phyloP scores from a whole-genome alignment of 352 stramenopile genomes.

The Globisporangium nunn region DNA sequence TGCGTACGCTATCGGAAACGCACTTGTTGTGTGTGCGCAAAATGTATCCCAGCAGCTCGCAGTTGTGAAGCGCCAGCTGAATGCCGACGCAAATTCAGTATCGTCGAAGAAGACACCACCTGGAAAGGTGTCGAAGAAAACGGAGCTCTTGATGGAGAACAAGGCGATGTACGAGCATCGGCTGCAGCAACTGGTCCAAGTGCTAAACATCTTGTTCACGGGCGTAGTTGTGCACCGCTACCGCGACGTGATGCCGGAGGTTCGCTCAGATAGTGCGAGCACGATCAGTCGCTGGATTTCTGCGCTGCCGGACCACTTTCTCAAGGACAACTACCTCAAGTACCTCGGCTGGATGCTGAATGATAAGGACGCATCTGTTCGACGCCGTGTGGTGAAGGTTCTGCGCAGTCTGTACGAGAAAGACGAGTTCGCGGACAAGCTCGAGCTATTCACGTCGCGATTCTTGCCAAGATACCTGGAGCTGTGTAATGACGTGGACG shows the following conservation, averaged over 20 bases:
- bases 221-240: constrained; percentile 78
- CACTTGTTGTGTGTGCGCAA: constrained; percentile 43
- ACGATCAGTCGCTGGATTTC: constrained; percentile 82
- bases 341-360: constrained; percentile 94
- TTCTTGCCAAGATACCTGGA: constrained; percentile 77
- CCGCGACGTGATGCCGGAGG: constrained; percentile 91
- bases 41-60: constrained; percentile 55
- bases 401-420: constrained; percentile 82
- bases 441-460: constrained; percentile 74
- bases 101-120: constrained; percentile 15
- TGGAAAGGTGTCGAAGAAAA: constrained; percentile 32
- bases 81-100: constrained; percentile 31
- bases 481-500: constrained; percentile 75
- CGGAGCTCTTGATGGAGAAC: constrained; percentile 56
- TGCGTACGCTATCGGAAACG: constrained; percentile 56
- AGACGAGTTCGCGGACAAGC: constrained; percentile 46
- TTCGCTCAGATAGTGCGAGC: constrained; percentile 79
- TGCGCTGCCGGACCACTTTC: constrained; percentile 84
- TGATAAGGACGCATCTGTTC: constrained; percentile 85
- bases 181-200: constrained; percentile 42
- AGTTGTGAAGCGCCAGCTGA: constrained; percentile 65
- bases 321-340: constrained; percentile 94
- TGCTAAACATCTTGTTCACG: constrained; percentile 67
- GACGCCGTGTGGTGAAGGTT: constrained; percentile 74
- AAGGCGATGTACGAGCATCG: constrained; percentile 62